A percentile compares a stretch with the other conserved stretches of the same genome.
These are phyloP conservation scores for Eremomyces bilateralis DNA, from an alignment of 495 filamentous ascomycete genomes.

Conservation along the genomic window DNA sequence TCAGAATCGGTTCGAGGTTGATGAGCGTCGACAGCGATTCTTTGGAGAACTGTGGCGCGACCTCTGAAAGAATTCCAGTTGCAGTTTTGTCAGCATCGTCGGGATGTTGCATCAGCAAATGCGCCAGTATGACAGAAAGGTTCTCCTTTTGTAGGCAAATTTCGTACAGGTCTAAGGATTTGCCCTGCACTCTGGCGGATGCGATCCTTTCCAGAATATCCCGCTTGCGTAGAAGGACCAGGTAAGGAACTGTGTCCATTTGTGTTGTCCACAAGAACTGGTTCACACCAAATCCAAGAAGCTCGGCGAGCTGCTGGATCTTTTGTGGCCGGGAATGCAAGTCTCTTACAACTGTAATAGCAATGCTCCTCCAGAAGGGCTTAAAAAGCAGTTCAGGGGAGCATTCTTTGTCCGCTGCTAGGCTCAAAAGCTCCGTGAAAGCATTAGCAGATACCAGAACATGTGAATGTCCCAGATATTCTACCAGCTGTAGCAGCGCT, in stretches of 20 bases:
- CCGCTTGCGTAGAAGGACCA: conserved; percentile 54
- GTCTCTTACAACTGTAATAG: conserved; percentile 59
- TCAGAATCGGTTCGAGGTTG: conserved; percentile 48
- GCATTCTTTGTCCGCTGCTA: conserved; percentile 39
- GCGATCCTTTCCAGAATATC: conserved; percentile 69
- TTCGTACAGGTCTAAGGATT: conserved; percentile 29
- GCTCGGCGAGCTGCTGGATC: conserved; percentile 54
- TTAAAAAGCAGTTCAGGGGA: conserved; percentile 46
- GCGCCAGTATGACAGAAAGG: conserved; percentile 54
- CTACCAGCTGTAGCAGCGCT: conserved; percentile 57
- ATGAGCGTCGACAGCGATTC: conserved; percentile 45
- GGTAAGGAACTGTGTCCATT: conserved; percentile 56
- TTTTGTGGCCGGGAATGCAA: conserved; percentile 60
- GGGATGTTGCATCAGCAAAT: conserved; percentile 51
- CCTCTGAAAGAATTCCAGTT: conserved; percentile 40
- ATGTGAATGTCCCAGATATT: conserved; percentile 72
- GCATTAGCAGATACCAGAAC: conserved; percentile 55
- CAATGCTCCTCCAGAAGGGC: conserved; percentile 72
- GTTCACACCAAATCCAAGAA: conserved; percentile 48
- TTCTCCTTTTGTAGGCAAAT: conserved; percentile 43
- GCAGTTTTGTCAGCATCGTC: conserved; percentile 42
- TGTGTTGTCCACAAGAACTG: conserved; percentile 63
- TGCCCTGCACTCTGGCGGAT: conserved; percentile 35
- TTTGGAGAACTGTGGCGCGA: conserved; percentile 38
- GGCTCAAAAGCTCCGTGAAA: conserved; percentile 45